Conservation (phyloP, 169 alveolate species). For the Plasmodium reichenowi region DNA sequence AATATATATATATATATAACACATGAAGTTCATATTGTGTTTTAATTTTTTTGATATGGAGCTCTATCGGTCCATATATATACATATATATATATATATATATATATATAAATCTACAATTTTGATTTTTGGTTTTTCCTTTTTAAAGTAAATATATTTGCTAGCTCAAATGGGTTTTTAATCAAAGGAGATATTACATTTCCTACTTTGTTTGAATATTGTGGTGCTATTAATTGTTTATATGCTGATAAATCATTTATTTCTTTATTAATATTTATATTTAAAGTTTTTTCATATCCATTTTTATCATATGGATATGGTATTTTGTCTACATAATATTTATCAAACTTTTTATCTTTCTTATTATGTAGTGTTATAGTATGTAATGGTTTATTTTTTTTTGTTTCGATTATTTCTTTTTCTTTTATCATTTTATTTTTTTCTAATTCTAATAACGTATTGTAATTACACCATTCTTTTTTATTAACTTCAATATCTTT, state of each 20-base stretch:
- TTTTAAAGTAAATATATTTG: constrained; percentile 26
- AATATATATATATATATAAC: no score
- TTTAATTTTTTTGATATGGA: no score
- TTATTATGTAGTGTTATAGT: constrained; percentile 20
- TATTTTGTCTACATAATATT: constrained; percentile 41
- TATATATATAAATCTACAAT: not conserved
- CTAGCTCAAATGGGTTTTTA: constrained; percentile 43
- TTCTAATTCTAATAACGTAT: constrained; percentile 46
- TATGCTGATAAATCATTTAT: constrained; percentile 26
- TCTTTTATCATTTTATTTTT: constrained; percentile 32
- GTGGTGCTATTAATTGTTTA: constrained; percentile 35
- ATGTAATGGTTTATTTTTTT: constrained; percentile 58
- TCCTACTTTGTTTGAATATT: constrained; percentile 30
- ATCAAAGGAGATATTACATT: constrained; percentile 37
- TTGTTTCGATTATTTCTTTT: constrained; percentile 51
- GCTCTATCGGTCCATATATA: not conserved
- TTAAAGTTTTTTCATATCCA: constrained; percentile 44
- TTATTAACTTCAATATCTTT: constrained; percentile 2
- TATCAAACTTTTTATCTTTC: constrained; percentile 56
- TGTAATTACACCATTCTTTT: constrained; percentile 61
- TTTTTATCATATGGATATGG: constrained; percentile 38
- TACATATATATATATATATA: not conserved
- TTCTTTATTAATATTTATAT: constrained; percentile 57
- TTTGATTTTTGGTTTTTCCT: constrained; percentile 24
- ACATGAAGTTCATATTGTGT: no score